Base-by-base conservation (phyloP, 371 early-diverging fungal species). In the Mortierella sp. region DNA sequence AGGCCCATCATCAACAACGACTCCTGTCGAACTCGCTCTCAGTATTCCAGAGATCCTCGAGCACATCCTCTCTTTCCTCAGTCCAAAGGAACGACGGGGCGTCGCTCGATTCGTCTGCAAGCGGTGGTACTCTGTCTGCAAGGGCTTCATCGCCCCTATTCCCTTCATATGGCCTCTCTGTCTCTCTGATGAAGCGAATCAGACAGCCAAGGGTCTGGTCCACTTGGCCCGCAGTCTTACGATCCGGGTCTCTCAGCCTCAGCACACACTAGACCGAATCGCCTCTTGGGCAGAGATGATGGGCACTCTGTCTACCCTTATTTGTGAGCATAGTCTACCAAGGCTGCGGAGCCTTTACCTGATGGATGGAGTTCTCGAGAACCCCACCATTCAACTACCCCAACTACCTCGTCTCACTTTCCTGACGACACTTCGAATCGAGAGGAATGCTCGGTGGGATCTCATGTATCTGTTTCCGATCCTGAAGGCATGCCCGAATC, bases 21-120 rank as follows among this genome's bases (percentile, higher is more conserved):
- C 19, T 8, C 61, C 8, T 0, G 16, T 10, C 16, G 34, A 34
- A 34, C 34, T 58, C 34, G 55, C 45, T 26, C 58, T 69, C 44
- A 13, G 63, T 63, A 70, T 70, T 29, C 39, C 70, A 8, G 70
- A 70, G 45, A 63, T 70, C 39, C 70, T 70, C 39, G 70, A 70
- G 13, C 70, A 45, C 63, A 70, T 70, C 64, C 47, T 70, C 24
- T 47, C 48, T 11, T 70, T 45, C 44, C 47, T 70, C 24, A 61
- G 34, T 24, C 7, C n/a, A 24, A 26, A n/a, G 10, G 31, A 58
- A 31, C 61, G 37, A 8, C 44, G 26, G 37, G 4, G 1, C 16
- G 47, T 37, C 7, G 24, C 47, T 37, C 43, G 31, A 1, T 47
- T 63, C 5, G 70, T 70, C 63, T 70, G 64, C 63, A 70, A 61